Evolutionary conservation across 2,329 filamentous ascomycete genomes (phyloP), one percentile per base, ranked within the genome.

Genomic region (Didymella pomorum): DNA sequence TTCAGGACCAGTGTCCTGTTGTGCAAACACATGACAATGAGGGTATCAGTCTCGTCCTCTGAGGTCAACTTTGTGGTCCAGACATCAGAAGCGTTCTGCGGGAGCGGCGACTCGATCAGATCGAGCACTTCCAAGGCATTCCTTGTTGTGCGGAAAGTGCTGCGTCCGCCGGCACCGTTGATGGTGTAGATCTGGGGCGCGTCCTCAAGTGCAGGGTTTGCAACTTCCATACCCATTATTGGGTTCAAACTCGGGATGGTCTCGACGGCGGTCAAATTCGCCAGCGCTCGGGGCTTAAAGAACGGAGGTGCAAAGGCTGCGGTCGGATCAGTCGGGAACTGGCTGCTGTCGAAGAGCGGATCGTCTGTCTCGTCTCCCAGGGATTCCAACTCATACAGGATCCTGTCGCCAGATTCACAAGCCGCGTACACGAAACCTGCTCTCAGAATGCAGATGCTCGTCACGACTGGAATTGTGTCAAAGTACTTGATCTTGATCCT

Each of bases 351-450:
- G 70, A 93, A 97, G 71, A 97, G 90, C 0, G 87, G 83, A 76
- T 98, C 93, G 2, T 96, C 90, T 62, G 96, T 93, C 69, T 98
- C 94, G 62, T 99, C 95, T 41, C 94, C 96, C 7, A 99, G 86
- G 71, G 97, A 96, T 76, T 97, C 93, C 62, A 99, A 96, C 74
- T 98, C 94, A 77, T 98, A 99, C 67, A 99, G 93, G 60, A 93
- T 88, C 73, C 96, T 91, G 74, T 97, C 95, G 28, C 96, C 95
- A 63, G 90, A 93, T 77, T 99, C 94, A 71, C 91, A 92, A 8
- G 93, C 92, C 52, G 94, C 90, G 71, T 95, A 99, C 11, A 99
- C 84, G 73, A 97, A 99, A 26, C 95, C 96, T 65, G 93, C 97
- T 79, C 97, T 97, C 66, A 99, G 79, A 66, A 99, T 97, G 75